phyloP scores from a whole-genome alignment of 1,139 yeast species.

The Yamadazyma atmosphaerica region DNA sequence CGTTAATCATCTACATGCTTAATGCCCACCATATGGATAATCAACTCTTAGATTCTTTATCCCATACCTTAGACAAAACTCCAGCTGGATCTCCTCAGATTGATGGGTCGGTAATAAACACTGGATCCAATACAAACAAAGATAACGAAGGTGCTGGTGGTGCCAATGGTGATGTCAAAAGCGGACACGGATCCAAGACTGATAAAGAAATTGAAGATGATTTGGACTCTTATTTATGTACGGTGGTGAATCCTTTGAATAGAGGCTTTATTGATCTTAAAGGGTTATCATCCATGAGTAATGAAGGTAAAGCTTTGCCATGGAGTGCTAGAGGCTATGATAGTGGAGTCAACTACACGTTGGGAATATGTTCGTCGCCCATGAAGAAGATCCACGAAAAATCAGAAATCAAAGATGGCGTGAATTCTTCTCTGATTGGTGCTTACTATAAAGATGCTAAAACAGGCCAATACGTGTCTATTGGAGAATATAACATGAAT shows the following conservation, averaged over 20 bases:
- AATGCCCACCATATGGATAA: constrained; percentile 10
- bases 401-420: constrained; percentile 35
- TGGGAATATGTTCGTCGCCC: constrained; percentile 77
- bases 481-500: constrained; percentile 60
- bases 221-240: too few species aligned
- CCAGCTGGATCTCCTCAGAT: not conserved
- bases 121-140: not conserved
- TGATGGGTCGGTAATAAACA: not conserved
- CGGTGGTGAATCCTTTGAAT: constrained; percentile 52
- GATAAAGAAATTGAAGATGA: too few species aligned
- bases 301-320: constrained; percentile 46
- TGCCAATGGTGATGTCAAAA: not conserved
- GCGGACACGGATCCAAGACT: too few species aligned
- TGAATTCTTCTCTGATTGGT: constrained; percentile 57
- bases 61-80: constrained; percentile 12
- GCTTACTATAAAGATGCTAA: constrained; percentile 62
- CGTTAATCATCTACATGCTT: constrained; percentile 17
- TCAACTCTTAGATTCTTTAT: constrained; percentile 13
- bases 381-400: constrained; percentile 38
- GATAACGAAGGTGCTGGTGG: not conserved
- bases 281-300: constrained; percentile 44
- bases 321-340: constrained; percentile 77
- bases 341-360: constrained; percentile 69
- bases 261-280: constrained; percentile 58
- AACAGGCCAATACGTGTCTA: constrained; percentile 54